A percentile compares a stretch with the other conserved stretches of the same genome.
Evolutionary conservation across 2,329 filamentous ascomycete species (phyloP).

Genomic region (Magnaporthiopsis incrustans): DNA sequence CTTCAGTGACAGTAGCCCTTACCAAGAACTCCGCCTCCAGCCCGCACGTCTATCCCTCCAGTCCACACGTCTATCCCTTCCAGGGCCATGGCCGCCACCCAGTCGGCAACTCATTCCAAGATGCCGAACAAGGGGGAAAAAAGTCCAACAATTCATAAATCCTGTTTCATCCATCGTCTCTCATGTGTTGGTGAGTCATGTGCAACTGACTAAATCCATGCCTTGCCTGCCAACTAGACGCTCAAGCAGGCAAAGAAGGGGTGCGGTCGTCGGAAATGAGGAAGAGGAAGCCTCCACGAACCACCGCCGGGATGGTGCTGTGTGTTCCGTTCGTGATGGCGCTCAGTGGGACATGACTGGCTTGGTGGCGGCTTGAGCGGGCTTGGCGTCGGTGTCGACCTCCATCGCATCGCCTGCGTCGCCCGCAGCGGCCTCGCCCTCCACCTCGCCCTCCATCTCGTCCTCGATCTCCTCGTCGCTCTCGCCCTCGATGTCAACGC

Average conservation of each 20-base stretch:
- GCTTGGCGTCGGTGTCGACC: constrained; percentile 22
- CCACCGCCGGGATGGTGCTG: neutral
- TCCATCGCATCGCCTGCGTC: constrained; percentile 26
- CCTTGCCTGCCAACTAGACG: neutral
- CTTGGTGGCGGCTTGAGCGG: constrained; percentile 11
- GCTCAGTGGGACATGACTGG: constrained; percentile 20
- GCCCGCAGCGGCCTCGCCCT: constrained; percentile 17
- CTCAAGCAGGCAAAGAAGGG: neutral
- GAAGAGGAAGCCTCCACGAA: neutral
- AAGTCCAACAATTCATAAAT: constrained; percentile 1
- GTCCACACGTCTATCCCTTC: neutral
- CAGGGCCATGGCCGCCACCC: neutral
- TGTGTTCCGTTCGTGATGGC: neutral
- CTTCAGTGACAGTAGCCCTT: neutral
- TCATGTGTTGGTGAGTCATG: neutral
- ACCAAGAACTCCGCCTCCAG: neutral
- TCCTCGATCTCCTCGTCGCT: constrained; percentile 29
- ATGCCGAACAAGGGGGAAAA: constrained; percentile 1
- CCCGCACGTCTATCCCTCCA: neutral
- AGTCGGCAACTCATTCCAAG: neutral
- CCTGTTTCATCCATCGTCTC: constrained; percentile 8
- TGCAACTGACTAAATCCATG: neutral
- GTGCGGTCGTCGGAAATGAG: neutral
- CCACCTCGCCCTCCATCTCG: constrained; percentile 22
- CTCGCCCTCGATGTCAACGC: constrained; percentile 30